phyloP scores from a whole-genome alignment of 2,329 filamentous ascomycete genomes.

The Dactylellina sp. region DNA sequence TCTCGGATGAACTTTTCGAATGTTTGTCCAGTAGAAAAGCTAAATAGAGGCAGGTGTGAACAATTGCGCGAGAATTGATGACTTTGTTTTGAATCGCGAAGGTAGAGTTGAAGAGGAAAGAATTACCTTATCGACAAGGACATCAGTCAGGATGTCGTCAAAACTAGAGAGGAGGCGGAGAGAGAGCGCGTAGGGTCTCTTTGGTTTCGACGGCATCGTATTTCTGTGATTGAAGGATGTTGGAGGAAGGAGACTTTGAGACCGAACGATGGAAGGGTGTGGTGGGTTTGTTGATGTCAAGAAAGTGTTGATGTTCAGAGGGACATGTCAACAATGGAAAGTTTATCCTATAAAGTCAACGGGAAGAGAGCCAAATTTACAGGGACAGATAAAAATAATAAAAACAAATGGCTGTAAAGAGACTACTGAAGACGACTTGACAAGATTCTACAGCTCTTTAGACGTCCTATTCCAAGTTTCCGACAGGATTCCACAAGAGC shows the following conservation, averaged over 20 bases:
- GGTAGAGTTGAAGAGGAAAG: conserved; percentile 35
- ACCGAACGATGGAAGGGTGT: conserved; percentile 5
- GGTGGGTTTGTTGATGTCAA: conserved; percentile 33
- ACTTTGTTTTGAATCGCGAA: conserved; percentile 51
- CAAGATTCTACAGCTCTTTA: no score
- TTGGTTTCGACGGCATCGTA: conserved; percentile 53
- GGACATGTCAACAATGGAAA: conserved; percentile 12
- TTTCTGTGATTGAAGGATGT: not conserved
- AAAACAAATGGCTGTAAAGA: not conserved
- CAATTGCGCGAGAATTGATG: conserved; percentile 12
- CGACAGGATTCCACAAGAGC: not conserved
- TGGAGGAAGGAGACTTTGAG: conserved; percentile 9
- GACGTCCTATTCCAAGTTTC: not conserved
- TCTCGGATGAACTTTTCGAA: conserved; percentile 90
- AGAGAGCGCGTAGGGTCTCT: conserved; percentile 74
- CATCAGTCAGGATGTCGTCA: conserved; percentile 95
- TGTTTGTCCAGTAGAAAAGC: conserved; percentile 96
- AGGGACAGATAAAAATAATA: not conserved
- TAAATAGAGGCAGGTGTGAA: conserved; percentile 63
- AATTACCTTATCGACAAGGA: conserved; percentile 91
- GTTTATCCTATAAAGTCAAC: not conserved
- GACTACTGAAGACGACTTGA: no score
- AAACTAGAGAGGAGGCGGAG: conserved; percentile 89
- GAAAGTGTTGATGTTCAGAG: conserved; percentile 30
- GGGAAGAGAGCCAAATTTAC: conserved; percentile 3